These are phyloP conservation scores for Podospora didyma DNA, from an alignment of 495 filamentous ascomycete species.

Conservation along the genomic window DNA sequence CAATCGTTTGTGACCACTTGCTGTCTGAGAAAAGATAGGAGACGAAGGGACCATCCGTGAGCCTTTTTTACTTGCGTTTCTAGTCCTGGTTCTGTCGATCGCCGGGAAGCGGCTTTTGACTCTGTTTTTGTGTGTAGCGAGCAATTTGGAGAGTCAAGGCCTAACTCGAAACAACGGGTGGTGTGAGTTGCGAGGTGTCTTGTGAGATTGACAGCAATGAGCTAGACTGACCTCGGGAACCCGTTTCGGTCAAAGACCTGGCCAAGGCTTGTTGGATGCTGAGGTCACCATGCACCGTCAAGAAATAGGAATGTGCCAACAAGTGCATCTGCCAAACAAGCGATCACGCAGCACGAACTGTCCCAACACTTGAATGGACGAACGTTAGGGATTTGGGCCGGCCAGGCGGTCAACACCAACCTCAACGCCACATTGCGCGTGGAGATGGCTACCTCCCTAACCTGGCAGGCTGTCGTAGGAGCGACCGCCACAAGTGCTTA, in stretches of 20 bases:
- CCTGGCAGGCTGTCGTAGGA: neutral
- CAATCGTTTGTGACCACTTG: neutral
- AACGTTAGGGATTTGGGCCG: neutral
- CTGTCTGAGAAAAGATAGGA: neutral
- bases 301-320: too few relatives aligned
- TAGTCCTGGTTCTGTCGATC: conserved; percentile 1
- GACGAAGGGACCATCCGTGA: neutral
- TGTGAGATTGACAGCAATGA: neutral
- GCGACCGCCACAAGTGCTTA: conserved; percentile 2
- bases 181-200: neutral
- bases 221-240: too few relatives aligned
- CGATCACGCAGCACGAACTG: too few relatives aligned
- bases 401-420: too few relatives aligned
- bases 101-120: conserved; percentile 2
- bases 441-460: neutral
- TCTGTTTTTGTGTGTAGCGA: neutral
- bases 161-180: conserved; percentile 1
- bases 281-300: too few relatives aligned
- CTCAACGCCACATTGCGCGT: conserved; percentile 2
- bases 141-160: conserved; percentile 13
- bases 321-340: too few relatives aligned
- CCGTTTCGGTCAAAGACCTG: too few relatives aligned
- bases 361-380: too few relatives aligned
- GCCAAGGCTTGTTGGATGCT: too few relatives aligned
- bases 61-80: neutral